phyloP scores from a whole-genome alignment of 2,329 filamentous ascomycete species.

The Trichoderma koningiopsis region DNA sequence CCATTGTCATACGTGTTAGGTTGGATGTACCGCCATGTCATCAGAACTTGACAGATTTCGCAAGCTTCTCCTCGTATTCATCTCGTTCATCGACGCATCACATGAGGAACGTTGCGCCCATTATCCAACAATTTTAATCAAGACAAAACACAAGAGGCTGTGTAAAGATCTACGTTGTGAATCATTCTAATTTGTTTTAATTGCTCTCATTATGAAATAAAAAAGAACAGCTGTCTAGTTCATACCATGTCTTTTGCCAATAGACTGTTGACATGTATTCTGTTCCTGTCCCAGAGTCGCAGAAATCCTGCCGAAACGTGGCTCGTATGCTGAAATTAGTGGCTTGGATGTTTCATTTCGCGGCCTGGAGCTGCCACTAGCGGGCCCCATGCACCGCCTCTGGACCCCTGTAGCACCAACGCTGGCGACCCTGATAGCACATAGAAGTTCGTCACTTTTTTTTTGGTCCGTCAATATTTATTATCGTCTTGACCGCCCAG shows the following conservation, averaged over 20 bases:
- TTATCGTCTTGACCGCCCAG: slow-evolving; percentile 27
- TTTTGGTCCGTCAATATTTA: neutral
- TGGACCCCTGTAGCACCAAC: neutral
- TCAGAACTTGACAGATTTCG: neutral
- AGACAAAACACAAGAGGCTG: slow-evolving; percentile 10
- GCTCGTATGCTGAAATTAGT: slow-evolving; percentile 24
- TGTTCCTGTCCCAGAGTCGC: neutral
- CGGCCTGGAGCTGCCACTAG: neutral
- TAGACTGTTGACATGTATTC: slow-evolving; percentile 1
- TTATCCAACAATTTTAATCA: neutral
- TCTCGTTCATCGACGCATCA: neutral
- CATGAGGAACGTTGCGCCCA: neutral
- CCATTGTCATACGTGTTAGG: neutral
- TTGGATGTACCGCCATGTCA: neutral
- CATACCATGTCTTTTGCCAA: slow-evolving; percentile 17
- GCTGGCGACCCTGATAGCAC: neutral
- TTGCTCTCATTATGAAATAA: neutral
- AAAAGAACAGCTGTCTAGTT: neutral
- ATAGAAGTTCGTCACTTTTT: slow-evolving; percentile 10
- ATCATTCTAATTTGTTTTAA: neutral
- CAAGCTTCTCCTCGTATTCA: neutral
- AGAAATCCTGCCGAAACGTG: slow-evolving; percentile 6
- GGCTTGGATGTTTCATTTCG: slow-evolving; percentile 4
- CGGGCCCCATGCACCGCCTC: slow-evolving; percentile 1
- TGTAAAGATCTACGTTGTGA: neutral